Conservation (phyloP, 768 basidiomycete genomes). For the Mycena latifolia region DNA sequence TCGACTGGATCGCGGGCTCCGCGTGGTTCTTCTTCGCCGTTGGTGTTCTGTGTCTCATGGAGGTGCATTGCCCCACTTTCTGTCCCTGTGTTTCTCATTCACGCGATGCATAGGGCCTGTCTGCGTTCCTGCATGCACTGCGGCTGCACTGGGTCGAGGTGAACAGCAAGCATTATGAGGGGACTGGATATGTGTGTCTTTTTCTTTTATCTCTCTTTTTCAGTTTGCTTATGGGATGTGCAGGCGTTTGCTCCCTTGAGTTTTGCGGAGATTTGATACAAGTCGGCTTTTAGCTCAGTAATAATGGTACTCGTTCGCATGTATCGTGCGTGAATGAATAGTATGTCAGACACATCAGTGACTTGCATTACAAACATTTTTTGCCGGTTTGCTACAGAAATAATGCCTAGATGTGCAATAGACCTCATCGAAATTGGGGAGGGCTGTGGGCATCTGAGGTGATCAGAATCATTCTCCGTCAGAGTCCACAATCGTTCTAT, state of each 20-base stretch:
- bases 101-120: conserved; percentile 74
- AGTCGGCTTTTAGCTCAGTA: not conserved
- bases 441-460: no score
- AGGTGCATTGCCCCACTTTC: conserved; percentile 63
- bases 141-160: conserved; percentile 98
- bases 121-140: conserved; percentile 96
- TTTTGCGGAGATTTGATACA: conserved; percentile 48
- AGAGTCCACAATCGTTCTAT: no score
- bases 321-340: no score
- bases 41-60: conserved; percentile 91
- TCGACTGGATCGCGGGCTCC: conserved; percentile 67
- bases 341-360: no score
- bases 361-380: no score
- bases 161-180: conserved; percentile 96
- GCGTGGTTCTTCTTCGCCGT: conserved; percentile 89
- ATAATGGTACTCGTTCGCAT: not conserved
- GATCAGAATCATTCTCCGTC: no score
- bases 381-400: no score
- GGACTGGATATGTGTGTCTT: conserved; percentile 88
- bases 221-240: conserved; percentile 37
- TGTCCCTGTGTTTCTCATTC: conserved; percentile 28
- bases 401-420: no score
- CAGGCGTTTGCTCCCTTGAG: conserved; percentile 64
- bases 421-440: no score
- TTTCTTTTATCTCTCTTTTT: conserved; percentile 34